phyloP scores from a whole-genome alignment of 1,139 yeast genomes.

The Diutina catenulata region DNA sequence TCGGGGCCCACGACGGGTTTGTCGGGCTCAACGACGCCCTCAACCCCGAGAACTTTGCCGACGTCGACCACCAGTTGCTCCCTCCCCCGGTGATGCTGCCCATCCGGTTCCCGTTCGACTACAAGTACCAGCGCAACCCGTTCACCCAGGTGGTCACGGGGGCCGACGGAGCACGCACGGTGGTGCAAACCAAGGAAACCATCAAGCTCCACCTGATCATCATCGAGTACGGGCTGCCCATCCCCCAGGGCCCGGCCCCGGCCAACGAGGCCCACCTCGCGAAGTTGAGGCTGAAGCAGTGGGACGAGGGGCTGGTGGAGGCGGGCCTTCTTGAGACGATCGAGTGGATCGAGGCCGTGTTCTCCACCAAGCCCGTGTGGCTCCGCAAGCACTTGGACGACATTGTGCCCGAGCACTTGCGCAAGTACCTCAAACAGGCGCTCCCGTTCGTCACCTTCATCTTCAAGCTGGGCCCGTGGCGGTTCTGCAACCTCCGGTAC shows the following conservation, averaged over 20 bases:
- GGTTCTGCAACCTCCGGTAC: slow-evolving; percentile 71
- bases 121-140: slow-evolving; percentile 29
- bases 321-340: slow-evolving; percentile 29
- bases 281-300: too few species aligned
- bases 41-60: slow-evolving; percentile 14
- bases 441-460: slow-evolving; percentile 75
- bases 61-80: slow-evolving; percentile 52
- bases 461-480: slow-evolving; percentile 88
- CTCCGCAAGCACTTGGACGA: slow-evolving; percentile 63
- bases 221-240: slow-evolving; percentile 21
- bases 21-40: slow-evolving; percentile 10
- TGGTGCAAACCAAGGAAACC: slow-evolving; percentile 24
- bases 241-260: slow-evolving; percentile 23
- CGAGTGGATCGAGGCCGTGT: slow-evolving; percentile 38
- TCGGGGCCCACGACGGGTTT: slow-evolving; percentile 27
- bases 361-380: slow-evolving; percentile 75
- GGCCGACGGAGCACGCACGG: slow-evolving; percentile 39
- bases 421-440: slow-evolving; percentile 54
- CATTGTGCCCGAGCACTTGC: slow-evolving; percentile 40
- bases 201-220: slow-evolving; percentile 37
- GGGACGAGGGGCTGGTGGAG: not conserved
- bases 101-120: slow-evolving; percentile 63
- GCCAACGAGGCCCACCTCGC: slow-evolving; percentile 25
- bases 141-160: slow-evolving; percentile 47
- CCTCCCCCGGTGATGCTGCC: slow-evolving; percentile 85